phyloP scores from a whole-genome alignment of 805 yeast genomes.

The Yarrowia bubula region DNA sequence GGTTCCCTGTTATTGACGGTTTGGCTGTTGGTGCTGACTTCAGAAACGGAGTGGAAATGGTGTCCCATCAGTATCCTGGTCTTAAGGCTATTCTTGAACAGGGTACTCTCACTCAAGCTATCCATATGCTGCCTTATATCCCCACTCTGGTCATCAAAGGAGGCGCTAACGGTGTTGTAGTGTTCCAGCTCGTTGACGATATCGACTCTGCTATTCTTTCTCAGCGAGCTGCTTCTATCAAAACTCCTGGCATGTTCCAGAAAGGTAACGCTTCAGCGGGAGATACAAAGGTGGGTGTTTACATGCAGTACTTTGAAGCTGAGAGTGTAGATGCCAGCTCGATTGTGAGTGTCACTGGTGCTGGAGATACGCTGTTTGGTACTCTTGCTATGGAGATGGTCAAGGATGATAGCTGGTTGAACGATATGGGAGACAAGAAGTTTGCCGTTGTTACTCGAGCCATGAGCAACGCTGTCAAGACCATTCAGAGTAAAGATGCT shows the following conservation, averaged over 20 bases:
- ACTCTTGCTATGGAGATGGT: constrained; percentile 50
- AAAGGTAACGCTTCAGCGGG: neutral
- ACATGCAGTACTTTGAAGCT: constrained; percentile 60
- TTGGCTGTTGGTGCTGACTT: constrained; percentile 50
- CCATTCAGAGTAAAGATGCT: constrained; percentile 38
- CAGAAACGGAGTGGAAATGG: constrained; percentile 47
- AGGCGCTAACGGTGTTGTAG: constrained; percentile 62
- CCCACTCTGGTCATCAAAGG: constrained; percentile 66
- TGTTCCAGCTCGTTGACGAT: constrained; percentile 41
- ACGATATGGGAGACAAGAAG: constrained; percentile 38
- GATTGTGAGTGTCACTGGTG: constrained; percentile 75
- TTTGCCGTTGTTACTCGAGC: constrained; percentile 37
- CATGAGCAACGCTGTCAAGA: constrained; percentile 41
- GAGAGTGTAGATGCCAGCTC: constrained; percentile 41
- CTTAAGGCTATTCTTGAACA: constrained; percentile 37
- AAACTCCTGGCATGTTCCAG: neutral
- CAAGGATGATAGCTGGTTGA: constrained; percentile 36
- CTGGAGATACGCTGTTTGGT: constrained; percentile 82
- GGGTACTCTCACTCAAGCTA: constrained; percentile 59
- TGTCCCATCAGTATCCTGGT: constrained; percentile 34
- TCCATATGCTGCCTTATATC: constrained; percentile 70
- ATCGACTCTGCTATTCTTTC: constrained; percentile 31
- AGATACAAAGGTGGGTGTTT: constrained; percentile 47
- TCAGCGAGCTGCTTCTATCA: constrained; percentile 5
- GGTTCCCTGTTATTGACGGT: constrained; percentile 74